Base-by-base conservation (phyloP, 768 basidiomycete genomes). In the Mycena vulgaris region DNA sequence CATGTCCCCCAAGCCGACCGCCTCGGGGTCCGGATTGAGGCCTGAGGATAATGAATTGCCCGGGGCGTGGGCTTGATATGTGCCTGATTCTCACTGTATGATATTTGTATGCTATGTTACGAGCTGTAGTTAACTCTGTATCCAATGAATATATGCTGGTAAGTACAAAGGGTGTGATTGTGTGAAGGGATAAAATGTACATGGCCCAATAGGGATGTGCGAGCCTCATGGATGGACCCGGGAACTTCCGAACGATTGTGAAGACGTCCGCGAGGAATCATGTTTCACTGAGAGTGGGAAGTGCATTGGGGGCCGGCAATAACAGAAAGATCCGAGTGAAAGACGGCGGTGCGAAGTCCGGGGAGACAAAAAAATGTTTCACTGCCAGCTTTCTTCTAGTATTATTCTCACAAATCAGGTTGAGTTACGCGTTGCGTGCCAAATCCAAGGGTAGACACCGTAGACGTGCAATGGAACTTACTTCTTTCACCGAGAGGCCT, bases 31-130 rank as follows among this genome's bases (percentile, higher is more conserved):
- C 51, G 75, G 80, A 40, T 71, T 80, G 53, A 75, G 76, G 66
- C 75, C 81, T 37, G 74, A 77, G 33, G 81, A 82, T 35, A 74
- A 77, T 31, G 81, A 80, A 37, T 77, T 84, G 59, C 86, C 86
- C 49, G 88, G 86, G 9, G 83, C 84, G 21, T 89, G 88, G 88
- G 77, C 69, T 49, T 70, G 69, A 70, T 48, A 31, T 23, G 19
- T 7, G 8, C 40, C n/a, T 21, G 42, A 3, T 31, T 30, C 35
- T 35, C n/a, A 19, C n/a, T 57, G 33, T 49, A 13, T 11, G 37
- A 56, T n/a, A n/a, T n/a, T 45, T 48, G 23, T 64, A 40, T 58
- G 23, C 7, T n/a, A n/a, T n/a, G n/a, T n/a, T n/a, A 23, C 16
- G n/a, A 9, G 8, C n/a, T 60, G 40, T 74, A 67, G 51, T 69